Conservation (phyloP, 2,329 filamentous ascomycete species). For the Aspergillus alliaceus region DNA sequence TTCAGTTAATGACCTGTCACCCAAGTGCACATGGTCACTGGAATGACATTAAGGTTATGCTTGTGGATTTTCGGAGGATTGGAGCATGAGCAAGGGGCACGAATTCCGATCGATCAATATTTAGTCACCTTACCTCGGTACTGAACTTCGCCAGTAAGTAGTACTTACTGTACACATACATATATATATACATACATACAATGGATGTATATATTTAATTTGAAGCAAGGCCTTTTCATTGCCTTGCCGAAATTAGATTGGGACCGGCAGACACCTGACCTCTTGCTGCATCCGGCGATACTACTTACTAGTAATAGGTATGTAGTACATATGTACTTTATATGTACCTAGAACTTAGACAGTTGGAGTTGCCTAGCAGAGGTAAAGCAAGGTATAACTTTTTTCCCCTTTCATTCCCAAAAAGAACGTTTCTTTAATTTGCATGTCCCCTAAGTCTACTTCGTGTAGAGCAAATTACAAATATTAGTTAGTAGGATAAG, state of each 20-base stretch:
- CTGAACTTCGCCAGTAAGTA: background rate
- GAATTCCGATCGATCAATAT: background rate
- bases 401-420: no score
- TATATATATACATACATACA: background rate
- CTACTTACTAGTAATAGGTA: background rate
- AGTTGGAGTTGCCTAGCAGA: no score
- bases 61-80: no score
- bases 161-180: background rate
- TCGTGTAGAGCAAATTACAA: no score
- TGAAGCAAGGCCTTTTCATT: background rate
- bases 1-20: background rate
- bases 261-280: background rate
- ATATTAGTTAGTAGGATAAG: no score
- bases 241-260: background rate
- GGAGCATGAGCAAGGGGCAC: background rate
- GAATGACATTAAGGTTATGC: no score
- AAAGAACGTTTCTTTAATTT: no score
- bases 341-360: no score
- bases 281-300: constrained; percentile 1
- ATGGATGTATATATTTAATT: background rate
- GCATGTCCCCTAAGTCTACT: no score
- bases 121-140: background rate
- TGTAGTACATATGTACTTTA: no score
- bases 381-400: background rate
- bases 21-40: background rate